phyloP scores from a whole-genome alignment of 2,329 filamentous ascomycete species.

The Helotiales sp. region DNA sequence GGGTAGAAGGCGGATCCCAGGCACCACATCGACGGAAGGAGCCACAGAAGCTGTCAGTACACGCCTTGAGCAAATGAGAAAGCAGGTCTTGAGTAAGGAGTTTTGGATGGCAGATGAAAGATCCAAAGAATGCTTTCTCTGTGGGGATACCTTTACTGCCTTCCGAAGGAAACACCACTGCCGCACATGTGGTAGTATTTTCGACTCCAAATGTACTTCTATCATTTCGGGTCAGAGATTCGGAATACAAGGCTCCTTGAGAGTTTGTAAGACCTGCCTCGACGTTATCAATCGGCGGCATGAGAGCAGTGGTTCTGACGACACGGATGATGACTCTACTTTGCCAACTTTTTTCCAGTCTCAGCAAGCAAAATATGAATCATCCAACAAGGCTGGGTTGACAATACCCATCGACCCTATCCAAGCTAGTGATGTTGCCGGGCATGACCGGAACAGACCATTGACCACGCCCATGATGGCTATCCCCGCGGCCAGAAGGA shows the following conservation, averaged over 20 bases:
- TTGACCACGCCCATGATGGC: constrained; percentile 71
- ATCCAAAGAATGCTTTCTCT: constrained; percentile 94
- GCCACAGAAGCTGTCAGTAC: constrained; percentile 60
- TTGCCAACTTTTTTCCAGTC: constrained; percentile 62
- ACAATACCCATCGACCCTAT: constrained; percentile 37
- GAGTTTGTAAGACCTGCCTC: constrained; percentile 92
- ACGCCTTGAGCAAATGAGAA: constrained; percentile 70
- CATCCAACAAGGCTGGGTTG: constrained; percentile 40
- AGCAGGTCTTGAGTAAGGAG: constrained; percentile 87
- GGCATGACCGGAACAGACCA: constrained; percentile 47
- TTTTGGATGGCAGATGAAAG: constrained; percentile 99
- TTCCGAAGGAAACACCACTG: constrained; percentile 97
- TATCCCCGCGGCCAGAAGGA: constrained; percentile 63
- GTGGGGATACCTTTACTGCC: constrained; percentile 85
- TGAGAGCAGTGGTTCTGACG: constrained; percentile 83
- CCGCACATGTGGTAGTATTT: constrained; percentile 95
- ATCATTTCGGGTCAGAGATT: constrained; percentile 88
- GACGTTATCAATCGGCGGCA: constrained; percentile 87
- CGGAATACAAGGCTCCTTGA: constrained; percentile 78
- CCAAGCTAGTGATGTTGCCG: constrained; percentile 35
- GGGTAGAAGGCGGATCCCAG: constrained; percentile 53
- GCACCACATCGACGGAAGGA: constrained; percentile 56
- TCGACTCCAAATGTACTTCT: constrained; percentile 93
- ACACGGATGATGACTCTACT: constrained; percentile 70
- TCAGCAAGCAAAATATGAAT: constrained; percentile 48